Base-by-base conservation (phyloP, 2,329 filamentous ascomycete genomes). In the Ilyonectria destructans region DNA sequence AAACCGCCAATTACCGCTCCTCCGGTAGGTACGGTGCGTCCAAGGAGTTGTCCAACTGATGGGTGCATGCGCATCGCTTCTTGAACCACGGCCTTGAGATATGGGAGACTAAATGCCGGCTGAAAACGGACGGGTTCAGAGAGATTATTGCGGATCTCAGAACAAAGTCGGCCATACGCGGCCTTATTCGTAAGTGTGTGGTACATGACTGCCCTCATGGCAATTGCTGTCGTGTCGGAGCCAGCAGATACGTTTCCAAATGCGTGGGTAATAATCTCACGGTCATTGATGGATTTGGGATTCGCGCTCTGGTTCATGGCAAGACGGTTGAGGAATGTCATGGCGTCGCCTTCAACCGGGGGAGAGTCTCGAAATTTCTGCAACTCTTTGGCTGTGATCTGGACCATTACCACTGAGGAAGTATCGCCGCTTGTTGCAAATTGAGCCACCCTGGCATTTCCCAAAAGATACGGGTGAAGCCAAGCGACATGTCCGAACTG, bases 41-140 rank as follows among this genome's bases (percentile, higher is more conserved):
- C 55, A 6, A 65, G 62, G 7, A 65, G n/a, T 6, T 58, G 55
- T 9, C 62, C 62, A 7, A 65, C 62, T 2, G 62, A 65, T 9
- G 62, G 62, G n/a, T 65, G 62, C 19, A 65, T 10, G 7, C 62
- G 55, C 55, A 65, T 58, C 26, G 62, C 62, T 6, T 65, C 62
- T 46, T 65, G 62, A 12, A 65, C 45, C 5, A 65, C 62, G 4
- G 62, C 62, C 12, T 54, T 55, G 9, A 65, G 49, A n/a, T 59
- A 65, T 8, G 62, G 56, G 0, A 65, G 40, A 12, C 31, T 33
- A 31, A 59, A 29, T 4, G 62, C 46, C 4, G 35, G 10, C 19
- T 45, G 55, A n/a, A 59, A 65, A 4, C 56, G 62, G 2, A 65
- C 48, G 5, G 62, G 40, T 3, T 43, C 40, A 8, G 40, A 43